Evolutionary conservation across 2,329 filamentous ascomycete species (phyloP).

Genomic region (Fusarium poae): DNA sequence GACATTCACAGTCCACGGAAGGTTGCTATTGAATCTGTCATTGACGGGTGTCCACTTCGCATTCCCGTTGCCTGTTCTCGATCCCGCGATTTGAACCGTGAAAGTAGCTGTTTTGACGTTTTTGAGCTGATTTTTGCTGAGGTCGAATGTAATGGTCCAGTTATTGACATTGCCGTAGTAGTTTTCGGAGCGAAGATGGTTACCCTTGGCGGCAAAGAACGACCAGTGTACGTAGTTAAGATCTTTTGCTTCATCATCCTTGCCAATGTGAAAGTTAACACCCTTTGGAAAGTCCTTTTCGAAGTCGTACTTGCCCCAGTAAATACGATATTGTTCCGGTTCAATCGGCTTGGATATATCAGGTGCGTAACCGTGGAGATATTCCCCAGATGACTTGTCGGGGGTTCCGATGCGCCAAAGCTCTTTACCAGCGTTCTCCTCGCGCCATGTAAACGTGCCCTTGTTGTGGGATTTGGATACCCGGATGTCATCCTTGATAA

Average conservation of each 20-base stretch:
- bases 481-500: slow-evolving; percentile 52
- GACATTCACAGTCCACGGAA: slow-evolving; percentile 50
- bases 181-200: slow-evolving; percentile 58
- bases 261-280: slow-evolving; percentile 67
- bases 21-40: slow-evolving; percentile 12
- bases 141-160: slow-evolving; percentile 68
- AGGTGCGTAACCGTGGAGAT: slow-evolving; percentile 65
- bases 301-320: slow-evolving; percentile 71
- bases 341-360: slow-evolving; percentile 63
- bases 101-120: slow-evolving; percentile 54
- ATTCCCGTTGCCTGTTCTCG: slow-evolving; percentile 35
- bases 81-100: slow-evolving; percentile 36
- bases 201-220: slow-evolving; percentile 68
- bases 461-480: slow-evolving; percentile 51
- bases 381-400: slow-evolving; percentile 71
- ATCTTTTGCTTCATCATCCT: slow-evolving; percentile 60
- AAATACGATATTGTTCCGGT: slow-evolving; percentile 68
- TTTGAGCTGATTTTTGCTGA: slow-evolving; percentile 49
- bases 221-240: slow-evolving; percentile 75
- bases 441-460: slow-evolving; percentile 18
- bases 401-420: slow-evolving; percentile 37
- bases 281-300: slow-evolving; percentile 68
- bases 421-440: slow-evolving; percentile 31
- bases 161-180: slow-evolving; percentile 65
- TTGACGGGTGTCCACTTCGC: slow-evolving; percentile 38